Base-by-base conservation (phyloP, 441 rosid genomes). In the Isatis lusitanica region DNA sequence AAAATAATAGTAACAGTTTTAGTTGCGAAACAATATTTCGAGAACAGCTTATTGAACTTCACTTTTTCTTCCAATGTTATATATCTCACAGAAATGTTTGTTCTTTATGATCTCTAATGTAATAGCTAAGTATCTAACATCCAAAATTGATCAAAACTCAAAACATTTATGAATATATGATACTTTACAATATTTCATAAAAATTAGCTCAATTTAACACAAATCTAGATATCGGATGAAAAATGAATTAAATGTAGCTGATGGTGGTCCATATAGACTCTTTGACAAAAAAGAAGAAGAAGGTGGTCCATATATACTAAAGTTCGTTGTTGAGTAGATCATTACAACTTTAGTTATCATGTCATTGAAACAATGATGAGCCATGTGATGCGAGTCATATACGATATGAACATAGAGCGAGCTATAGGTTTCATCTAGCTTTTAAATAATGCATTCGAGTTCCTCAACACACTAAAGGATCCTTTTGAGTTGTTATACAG, bases 301-400 rank as follows among this genome's bases (percentile, higher is more conserved):
- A 21, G 2, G 24, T 21, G 24, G 80, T 71, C 76, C 77, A 71
- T 42, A 66, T 5, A 43, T 58, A 66, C 68, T 15, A 60, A 60
- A 39, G 28, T 21, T 71, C 80, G 43, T 60, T 77, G 80, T 77
- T 72, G 80, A 77, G 80, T 60, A 71, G 73, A 77, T 77, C 80
- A 77, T 77, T 77, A 66, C 80, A 71, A 71, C 73, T 77, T 66
- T 77, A 71, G 65, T n/a, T 71, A 71, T 71, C 64, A 71, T 57
- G 75, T 70, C 71, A 76, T 8, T 76, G 71, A 7, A 63, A 70
- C 66, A 76, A 63, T 76, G 77, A 77, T 71, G 80, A 71, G 77
- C 80, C 80, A 71, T 77, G 80, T 75, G 79, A 70, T 70, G 75
- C 66, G 80, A 61, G 46, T 62, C 31, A 17, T 59, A 50, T 66